Evolutionary conservation across 441 rosid genomes (phyloP).

Genomic region (Eruca vesicaria): DNA sequence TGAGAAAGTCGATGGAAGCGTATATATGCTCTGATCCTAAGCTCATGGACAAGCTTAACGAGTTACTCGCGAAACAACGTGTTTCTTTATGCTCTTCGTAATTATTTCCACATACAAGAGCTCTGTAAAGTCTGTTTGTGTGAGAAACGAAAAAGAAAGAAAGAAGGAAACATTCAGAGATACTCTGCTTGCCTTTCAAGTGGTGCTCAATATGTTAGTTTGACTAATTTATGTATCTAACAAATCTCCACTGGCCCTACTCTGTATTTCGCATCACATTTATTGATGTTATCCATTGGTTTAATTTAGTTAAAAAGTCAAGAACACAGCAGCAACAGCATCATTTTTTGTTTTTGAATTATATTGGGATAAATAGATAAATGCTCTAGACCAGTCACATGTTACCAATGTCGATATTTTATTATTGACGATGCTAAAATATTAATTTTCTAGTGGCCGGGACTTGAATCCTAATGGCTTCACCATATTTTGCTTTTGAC

Average conservation of each 20-base stretch:
- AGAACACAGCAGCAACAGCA: no score
- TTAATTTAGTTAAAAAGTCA: no score
- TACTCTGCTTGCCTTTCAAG: conserved; percentile 12
- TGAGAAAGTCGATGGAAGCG: conserved; percentile 64
- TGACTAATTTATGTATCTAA: neutral
- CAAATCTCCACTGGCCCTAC: neutral
- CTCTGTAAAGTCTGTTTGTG: conserved; percentile 13
- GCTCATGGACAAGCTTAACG: conserved; percentile 65
- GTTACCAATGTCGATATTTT: no score
- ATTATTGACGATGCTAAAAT: no score
- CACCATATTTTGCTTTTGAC: no score
- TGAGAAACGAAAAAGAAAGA: neutral
- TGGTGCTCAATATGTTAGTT: neutral
- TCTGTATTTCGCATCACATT: neutral
- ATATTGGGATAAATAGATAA: no score
- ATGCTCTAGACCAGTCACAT: no score
- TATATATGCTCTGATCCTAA: conserved; percentile 53
- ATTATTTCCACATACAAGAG: neutral
- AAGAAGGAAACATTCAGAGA: neutral
- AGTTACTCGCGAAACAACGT: conserved; percentile 64
- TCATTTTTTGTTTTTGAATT: no score
- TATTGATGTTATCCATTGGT: neutral
- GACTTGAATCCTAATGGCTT: no score
- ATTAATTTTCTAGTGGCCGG: no score
- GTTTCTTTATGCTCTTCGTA: conserved; percentile 62